These are phyloP conservation scores for Inga leiocalycina DNA, from an alignment of 306 rosid genomes.

Conservation along the genomic window DNA sequence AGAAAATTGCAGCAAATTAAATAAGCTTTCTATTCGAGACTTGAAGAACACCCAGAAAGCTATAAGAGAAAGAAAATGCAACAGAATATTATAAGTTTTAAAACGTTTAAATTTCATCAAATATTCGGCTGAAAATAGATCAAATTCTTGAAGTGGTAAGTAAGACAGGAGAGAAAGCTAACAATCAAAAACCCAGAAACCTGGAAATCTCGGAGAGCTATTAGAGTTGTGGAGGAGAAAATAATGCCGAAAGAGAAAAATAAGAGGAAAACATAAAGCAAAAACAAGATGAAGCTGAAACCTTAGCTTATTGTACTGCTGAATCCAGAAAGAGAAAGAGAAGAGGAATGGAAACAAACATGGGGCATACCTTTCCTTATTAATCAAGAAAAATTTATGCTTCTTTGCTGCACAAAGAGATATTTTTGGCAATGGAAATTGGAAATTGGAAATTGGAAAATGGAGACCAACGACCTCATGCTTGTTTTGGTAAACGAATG, in stretches of 20 bases:
- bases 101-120: not conserved
- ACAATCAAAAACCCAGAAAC: constrained; percentile 42
- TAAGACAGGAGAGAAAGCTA: constrained; percentile 12
- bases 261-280: not conserved
- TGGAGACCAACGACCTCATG: not conserved
- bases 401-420: not conserved
- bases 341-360: not conserved
- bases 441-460: not conserved
- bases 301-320: not conserved
- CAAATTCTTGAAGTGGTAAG: not conserved
- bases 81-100: not conserved
- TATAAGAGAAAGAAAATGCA: constrained; percentile 10
- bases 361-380: not conserved
- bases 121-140: constrained; percentile 4
- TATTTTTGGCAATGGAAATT: not conserved
- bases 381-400: not conserved
- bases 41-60: constrained; percentile 16
- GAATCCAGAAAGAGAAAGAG: not conserved
- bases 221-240: not conserved
- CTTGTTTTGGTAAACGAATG: not conserved
- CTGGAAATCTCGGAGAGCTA: constrained; percentile 25
- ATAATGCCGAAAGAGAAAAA: too few species aligned
- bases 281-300: not conserved
- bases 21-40: not conserved
- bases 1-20: constrained; percentile 1